These are phyloP conservation scores for Arthroderma sp. DNA, from an alignment of 2,329 filamentous ascomycete species.

Conservation along the genomic window DNA sequence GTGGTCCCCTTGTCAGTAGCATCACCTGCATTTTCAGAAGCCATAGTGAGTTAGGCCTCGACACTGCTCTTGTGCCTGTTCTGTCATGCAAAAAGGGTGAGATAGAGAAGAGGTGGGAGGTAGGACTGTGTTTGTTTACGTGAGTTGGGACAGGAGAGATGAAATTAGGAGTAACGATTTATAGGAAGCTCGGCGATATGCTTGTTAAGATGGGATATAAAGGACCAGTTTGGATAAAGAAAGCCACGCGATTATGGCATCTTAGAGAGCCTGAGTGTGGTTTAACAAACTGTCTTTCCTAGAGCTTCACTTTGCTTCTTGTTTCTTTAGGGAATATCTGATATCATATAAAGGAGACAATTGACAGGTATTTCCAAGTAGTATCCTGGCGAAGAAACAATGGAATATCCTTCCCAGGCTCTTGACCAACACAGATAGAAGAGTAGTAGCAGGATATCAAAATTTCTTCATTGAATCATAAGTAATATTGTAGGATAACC, in stretches of 20 bases:
- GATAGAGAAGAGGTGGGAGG: too few species aligned
- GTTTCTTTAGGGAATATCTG: background rate
- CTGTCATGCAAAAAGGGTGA: too few species aligned
- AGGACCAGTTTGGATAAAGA: too few species aligned
- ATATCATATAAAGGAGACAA: background rate
- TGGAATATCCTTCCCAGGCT: background rate
- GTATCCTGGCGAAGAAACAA: background rate
- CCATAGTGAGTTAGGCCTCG: too few species aligned
- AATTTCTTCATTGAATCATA: background rate
- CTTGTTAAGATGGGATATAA: too few species aligned
- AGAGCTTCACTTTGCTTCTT: background rate
- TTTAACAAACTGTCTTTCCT: background rate
- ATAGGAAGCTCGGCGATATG: too few species aligned
- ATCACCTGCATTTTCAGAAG: background rate
- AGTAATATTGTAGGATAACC: background rate
- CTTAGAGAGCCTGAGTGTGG: background rate
- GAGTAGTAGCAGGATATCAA: background rate
- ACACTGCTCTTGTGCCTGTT: too few species aligned
- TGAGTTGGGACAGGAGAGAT: too few species aligned
- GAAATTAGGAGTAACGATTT: too few species aligned
- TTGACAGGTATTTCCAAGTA: background rate
- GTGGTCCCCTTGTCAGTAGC: background rate
- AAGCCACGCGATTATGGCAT: too few species aligned
- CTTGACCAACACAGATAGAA: background rate
- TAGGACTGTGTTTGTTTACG: too few species aligned